Base-by-base conservation (phyloP, 1,284 basidiomycete genomes). In the Schizophyllum amplum region DNA sequence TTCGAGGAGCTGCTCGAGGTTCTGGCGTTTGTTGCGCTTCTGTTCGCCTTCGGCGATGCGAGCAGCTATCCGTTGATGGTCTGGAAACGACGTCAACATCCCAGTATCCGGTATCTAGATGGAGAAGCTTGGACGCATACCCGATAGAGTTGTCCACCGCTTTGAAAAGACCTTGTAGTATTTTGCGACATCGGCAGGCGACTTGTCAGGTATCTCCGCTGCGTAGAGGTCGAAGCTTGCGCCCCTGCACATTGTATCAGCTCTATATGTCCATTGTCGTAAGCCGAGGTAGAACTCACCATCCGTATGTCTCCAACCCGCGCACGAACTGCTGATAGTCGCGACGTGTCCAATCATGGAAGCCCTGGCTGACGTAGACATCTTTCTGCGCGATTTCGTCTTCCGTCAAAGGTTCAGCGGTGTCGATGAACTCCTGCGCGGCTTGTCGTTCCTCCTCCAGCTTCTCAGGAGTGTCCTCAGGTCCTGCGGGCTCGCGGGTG, bases 241-340 rank as follows among this genome's bases (percentile, higher is more conserved):
- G 33, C 79, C 83, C 83, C 87, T 90, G 57, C 20, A 55, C 17
- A 52, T n/a, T 5, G 4, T 24, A 48, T 56, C 11, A 62, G 47
- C 60, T 20, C 60, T 52, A 48, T 21, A n/a, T 42, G 7, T 17
- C 57, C 27, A 53, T 42, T 4, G 48, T n/a, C n/a, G n/a, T n/a
- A n/a, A n/a, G n/a, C n/a, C n/a, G n/a, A n/a, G n/a, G n/a, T n/a
- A 11, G 54, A 24, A 68, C 81, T 47, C 56, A 89, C 88, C 93
- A 92, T 56, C 95, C 96, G 68, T 94, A 86, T 6, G 82, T 83
- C 69, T 98, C 96, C 51, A 94, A 75, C 0, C 86, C 93, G 25
- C 71, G 68, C 52, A 98, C 81, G 66, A 98, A 93, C 64, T 90
- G 88, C 66, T 96, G 94, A 78, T 94, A 98, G 68, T 98, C 94